phyloP scores from a whole-genome alignment of 805 yeast genomes.

The Ogataea kodamae region DNA sequence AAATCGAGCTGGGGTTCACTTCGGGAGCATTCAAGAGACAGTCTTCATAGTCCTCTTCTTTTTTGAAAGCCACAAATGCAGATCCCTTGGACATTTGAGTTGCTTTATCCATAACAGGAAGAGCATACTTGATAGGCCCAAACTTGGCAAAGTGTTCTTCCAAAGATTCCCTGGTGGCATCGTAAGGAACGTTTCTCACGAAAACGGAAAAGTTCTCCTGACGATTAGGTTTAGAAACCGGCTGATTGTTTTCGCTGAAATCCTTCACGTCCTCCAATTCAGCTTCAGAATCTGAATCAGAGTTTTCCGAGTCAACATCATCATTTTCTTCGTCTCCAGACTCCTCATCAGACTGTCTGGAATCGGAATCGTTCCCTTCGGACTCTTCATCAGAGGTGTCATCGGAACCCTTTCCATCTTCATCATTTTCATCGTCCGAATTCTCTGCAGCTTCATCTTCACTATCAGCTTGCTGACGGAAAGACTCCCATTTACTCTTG shows the following conservation, averaged over 20 bases:
- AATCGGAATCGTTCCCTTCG: slow-evolving; percentile 33
- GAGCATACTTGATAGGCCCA: slow-evolving; percentile 87
- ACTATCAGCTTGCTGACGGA: slow-evolving; percentile 44
- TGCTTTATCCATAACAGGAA: slow-evolving; percentile 84
- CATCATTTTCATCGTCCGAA: slow-evolving; percentile 35
- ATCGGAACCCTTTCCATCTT: slow-evolving; percentile 34
- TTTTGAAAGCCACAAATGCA: slow-evolving; percentile 85
- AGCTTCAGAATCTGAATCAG: slow-evolving; percentile 12
- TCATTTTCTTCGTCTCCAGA: slow-evolving; percentile 30
- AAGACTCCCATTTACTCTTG: slow-evolving; percentile 75
- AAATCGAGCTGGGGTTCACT: slow-evolving; percentile 52
- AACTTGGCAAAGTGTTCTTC: slow-evolving; percentile 75
- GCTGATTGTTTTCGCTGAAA: slow-evolving; percentile 20
- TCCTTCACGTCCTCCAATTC: slow-evolving; percentile 31
- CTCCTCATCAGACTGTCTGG: too few species aligned
- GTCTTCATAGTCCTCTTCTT: slow-evolving; percentile 56
- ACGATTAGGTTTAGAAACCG: slow-evolving; percentile 43
- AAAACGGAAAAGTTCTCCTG: slow-evolving; percentile 74
- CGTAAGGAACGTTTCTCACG: slow-evolving; percentile 92
- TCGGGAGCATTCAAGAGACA: slow-evolving; percentile 81
- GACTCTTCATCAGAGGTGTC: slow-evolving; percentile 34
- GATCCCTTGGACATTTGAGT: slow-evolving; percentile 90
- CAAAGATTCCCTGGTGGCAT: slow-evolving; percentile 78
- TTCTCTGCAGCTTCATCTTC: slow-evolving; percentile 39
- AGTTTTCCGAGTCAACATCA: slow-evolving; percentile 28